Evolutionary conservation across 257 asterid genomes (phyloP).

Genomic region (Plantago ovata): DNA sequence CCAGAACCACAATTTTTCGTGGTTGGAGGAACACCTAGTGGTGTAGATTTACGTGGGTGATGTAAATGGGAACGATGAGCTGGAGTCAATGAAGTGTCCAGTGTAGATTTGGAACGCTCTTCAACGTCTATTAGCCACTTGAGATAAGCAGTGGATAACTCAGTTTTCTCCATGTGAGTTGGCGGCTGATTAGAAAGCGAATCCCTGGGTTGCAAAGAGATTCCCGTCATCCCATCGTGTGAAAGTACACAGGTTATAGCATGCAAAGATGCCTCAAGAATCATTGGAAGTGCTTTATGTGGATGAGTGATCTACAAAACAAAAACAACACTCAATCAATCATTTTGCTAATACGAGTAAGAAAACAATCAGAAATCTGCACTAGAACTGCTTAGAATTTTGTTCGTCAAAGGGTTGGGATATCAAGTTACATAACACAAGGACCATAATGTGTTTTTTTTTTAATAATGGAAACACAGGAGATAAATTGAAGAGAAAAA

Average conservation of each 20-base stretch:
- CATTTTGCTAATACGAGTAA: neutral
- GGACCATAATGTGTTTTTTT: neutral
- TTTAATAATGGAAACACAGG: neutral
- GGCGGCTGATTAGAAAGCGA: constrained; percentile 27
- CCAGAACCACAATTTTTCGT: too few relatives aligned
- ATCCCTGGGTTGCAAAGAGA: constrained; percentile 37
- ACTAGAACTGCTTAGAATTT: neutral
- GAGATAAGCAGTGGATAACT: constrained; percentile 27
- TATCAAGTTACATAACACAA: neutral
- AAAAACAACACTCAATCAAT: neutral
- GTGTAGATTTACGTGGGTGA: too few relatives aligned
- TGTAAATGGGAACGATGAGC: too few relatives aligned
- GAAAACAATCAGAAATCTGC: too few relatives aligned
- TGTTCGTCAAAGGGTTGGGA: neutral
- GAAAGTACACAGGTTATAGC: constrained; percentile 59
- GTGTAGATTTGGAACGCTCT: constrained; percentile 9
- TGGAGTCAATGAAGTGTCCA: too few relatives aligned
- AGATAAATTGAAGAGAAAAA: neutral
- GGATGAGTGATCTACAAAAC: constrained; percentile 55
- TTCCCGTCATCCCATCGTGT: constrained; percentile 62
- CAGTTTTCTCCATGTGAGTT: constrained; percentile 18
- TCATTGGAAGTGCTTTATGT: constrained; percentile 49
- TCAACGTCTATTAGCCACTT: constrained; percentile 24
- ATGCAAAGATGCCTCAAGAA: constrained; percentile 57
- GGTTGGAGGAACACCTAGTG: too few relatives aligned